Evolutionary conservation across 208 protist species (phyloP), one percentile per base, ranked within the genome.

Genomic region (Trypanosomatidae sp.): DNA sequence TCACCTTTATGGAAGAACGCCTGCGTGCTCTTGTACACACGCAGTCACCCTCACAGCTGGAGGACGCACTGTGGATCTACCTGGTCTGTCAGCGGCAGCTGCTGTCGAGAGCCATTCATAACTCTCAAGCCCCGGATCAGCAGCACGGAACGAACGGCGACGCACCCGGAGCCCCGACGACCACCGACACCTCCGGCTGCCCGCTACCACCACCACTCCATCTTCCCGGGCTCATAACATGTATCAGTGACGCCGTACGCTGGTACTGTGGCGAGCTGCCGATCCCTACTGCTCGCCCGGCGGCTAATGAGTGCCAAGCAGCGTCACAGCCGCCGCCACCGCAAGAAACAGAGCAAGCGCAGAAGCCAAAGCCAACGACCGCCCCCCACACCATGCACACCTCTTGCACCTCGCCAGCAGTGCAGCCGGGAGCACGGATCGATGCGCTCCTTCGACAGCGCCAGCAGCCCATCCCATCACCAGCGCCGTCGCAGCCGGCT

Each of bases 41-140:
- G 3, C 69, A 80, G 68, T 50, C 64, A 1, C 69, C 75, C 8
- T 80, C 75, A 13, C 62, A 53, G 39, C 70, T 80, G 15, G 75
- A 80, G 53, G 72, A 59, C 62, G 75, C 75, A 2, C 25, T 80
- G 43, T 80, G 75, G 75, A 60, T 80, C 43, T 75, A 66, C 22
- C 49, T 80, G 1, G 46, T 71, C 7, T 12, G 69, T 30, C 69
- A 71, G 50, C 53, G 58, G 33, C 75, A 80, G 33, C 75, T 80
- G 12, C 47, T 79, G 9, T 43, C 53, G 8, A 53, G 43, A 41
- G n/a, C 49, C 30, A 22, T 19, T 28, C 22, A n/a, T 33, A 22
- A 50, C 17, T 39, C 19, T 33, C 12, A 44, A 30, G 30, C 49
- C 19, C 25, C 65, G 25, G 28, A 41, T 41, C 30, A 15, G 41